A percentile compares a stretch with the other conserved stretches of the same genome.
Conservation (phyloP, 1,284 basidiomycete genomes). For the Pseudozyma thailandica region DNA sequence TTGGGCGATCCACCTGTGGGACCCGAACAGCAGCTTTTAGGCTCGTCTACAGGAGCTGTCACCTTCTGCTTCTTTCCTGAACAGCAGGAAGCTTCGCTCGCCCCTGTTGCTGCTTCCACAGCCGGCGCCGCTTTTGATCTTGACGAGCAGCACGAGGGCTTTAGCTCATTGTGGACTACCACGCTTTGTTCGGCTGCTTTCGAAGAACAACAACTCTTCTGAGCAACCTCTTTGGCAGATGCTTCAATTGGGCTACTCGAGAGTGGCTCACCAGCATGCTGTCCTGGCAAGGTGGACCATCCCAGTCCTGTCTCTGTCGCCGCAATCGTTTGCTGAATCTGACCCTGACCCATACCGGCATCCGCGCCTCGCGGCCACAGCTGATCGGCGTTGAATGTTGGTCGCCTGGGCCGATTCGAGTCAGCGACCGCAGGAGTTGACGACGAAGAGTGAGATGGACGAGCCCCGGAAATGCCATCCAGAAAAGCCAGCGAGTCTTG, state of each 20-base stretch:
- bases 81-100: conserved; percentile 12
- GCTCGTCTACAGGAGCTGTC: not conserved
- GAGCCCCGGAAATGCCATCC: not conserved
- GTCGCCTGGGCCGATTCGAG: conserved; percentile 2
- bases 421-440: not conserved
- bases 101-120: not conserved
- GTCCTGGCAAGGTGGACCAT: conserved; percentile 36
- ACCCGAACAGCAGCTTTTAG: conserved; percentile 33
- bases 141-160: conserved; percentile 3
- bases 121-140: not conserved
- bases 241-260: conserved; percentile 14
- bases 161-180: not conserved
- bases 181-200: not conserved
- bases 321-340: conserved; percentile 43
- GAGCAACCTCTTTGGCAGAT: not conserved
- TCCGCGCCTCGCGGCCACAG: conserved; percentile 45
- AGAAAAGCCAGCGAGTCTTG: not conserved
- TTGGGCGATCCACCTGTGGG: not conserved
- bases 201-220: conserved; percentile 28
- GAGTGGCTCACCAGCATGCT: not conserved
- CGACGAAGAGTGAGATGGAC: conserved; percentile 1
- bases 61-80: not conserved
- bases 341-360: conserved; percentile 50
- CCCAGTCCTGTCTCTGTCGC: conserved; percentile 41
- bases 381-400: conserved; percentile 23